Percentiles rank a stretch among this genome's conserved stretches.
phyloP scores from a whole-genome alignment of 371 early-diverging fungal species.

The Zancudomyces culisetae region DNA sequence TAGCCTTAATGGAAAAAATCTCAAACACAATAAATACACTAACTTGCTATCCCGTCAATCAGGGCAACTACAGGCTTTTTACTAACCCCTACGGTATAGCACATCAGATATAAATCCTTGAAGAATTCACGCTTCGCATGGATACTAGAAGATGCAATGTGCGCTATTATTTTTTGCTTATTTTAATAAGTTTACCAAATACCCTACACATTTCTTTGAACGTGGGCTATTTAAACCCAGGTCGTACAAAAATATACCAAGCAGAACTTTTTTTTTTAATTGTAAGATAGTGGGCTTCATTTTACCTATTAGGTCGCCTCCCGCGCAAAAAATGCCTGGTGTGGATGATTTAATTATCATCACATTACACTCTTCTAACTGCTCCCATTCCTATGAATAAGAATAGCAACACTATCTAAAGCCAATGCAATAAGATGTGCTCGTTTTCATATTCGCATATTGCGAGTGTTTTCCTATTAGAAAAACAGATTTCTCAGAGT shows the following conservation, averaged over 20 bases:
- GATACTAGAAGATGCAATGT: background rate
- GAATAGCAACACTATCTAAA: background rate
- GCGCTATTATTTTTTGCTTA: background rate
- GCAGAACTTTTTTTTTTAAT: conserved; percentile 12
- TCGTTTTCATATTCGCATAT: background rate
- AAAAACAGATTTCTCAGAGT: background rate
- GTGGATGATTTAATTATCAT: conserved; percentile 62
- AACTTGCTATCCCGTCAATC: conserved; percentile 70
- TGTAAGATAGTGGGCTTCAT: no score
- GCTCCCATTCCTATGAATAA: conserved; percentile 50
- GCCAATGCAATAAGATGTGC: background rate
- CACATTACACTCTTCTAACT: conserved; percentile 69
- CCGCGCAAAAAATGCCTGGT: conserved; percentile 81
- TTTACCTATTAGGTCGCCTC: conserved; percentile 74
- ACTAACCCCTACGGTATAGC: conserved; percentile 71
- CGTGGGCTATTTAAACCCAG: background rate
- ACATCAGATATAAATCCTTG: conserved; percentile 71
- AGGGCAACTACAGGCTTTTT: conserved; percentile 78
- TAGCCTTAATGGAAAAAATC: background rate
- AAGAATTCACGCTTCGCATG: conserved; percentile 42
- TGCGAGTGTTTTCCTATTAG: background rate
- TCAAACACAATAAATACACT: background rate
- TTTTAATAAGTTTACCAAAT: no score
- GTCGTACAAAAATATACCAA: background rate
- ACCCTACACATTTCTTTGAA: background rate